These are phyloP conservation scores for Orbilia quercus DNA, from an alignment of 2,329 filamentous ascomycete species.

Conservation along the genomic window DNA sequence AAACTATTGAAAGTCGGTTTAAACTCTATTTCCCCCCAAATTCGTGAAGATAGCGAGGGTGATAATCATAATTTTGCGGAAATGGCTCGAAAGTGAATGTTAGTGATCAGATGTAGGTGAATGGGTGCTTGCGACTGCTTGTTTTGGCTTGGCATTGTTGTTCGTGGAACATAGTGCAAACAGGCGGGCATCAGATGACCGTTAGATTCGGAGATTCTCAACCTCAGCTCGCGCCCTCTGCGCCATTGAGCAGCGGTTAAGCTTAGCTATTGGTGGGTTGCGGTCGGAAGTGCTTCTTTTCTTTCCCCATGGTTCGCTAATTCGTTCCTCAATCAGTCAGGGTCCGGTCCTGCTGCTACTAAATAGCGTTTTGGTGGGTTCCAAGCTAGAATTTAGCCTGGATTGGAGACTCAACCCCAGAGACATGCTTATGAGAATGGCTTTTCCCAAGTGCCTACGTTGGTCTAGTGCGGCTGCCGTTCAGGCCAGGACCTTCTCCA, in stretches of 20 bases:
- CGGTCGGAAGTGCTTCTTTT: conserved; percentile 10
- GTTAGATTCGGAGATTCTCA: neutral
- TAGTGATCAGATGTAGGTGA: too few species aligned
- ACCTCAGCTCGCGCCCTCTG: conserved; percentile 14
- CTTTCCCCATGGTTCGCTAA: conserved; percentile 42
- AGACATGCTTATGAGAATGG: too few species aligned
- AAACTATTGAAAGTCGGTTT: too few species aligned
- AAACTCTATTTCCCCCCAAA: too few species aligned
- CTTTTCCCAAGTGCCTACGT: conserved; percentile 17
- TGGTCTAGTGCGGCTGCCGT: conserved; percentile 32
- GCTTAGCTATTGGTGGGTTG: neutral
- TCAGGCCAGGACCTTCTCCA: conserved; percentile 38
- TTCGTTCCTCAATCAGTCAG: conserved; percentile 24
- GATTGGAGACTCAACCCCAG: conserved; percentile 7
- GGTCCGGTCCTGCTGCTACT: conserved; percentile 21
- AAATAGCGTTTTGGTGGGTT: neutral
- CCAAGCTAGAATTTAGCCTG: conserved; percentile 24
- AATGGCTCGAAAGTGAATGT: too few species aligned
- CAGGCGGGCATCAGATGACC: conserved; percentile 42
- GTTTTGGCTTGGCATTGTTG: too few species aligned
- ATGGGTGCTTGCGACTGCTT: too few species aligned
- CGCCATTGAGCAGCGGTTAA: neutral
- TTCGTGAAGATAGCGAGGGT: too few species aligned
- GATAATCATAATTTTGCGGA: too few species aligned
- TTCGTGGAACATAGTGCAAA: too few species aligned